Percentiles rank a stretch among this genome's conserved stretches.
Conservation (phyloP, 2,329 filamentous ascomycete genomes). For the Aspergillus sp. region DNA sequence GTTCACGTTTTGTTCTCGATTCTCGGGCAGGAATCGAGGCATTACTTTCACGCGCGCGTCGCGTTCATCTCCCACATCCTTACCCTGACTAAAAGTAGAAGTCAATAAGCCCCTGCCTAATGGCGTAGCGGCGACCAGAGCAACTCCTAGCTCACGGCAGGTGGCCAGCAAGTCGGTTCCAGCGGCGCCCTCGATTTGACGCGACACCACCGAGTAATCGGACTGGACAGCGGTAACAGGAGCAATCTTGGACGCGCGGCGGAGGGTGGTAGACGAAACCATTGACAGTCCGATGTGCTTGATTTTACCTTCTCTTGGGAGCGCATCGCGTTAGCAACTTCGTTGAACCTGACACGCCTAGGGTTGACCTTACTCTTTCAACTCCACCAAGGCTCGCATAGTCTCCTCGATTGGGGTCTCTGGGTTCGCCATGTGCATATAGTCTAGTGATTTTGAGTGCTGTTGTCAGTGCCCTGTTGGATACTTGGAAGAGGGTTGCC, state of each 20-base stretch:
- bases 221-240: conserved; percentile 50
- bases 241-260: conserved; percentile 45
- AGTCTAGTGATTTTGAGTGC: not conserved
- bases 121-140: conserved; percentile 43
- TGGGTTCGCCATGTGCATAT: conserved; percentile 2
- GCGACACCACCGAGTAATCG: conserved; percentile 47
- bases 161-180: conserved; percentile 41
- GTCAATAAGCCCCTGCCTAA: conserved; percentile 40
- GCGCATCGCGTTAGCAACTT: not conserved
- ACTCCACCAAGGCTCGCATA: conserved; percentile 2
- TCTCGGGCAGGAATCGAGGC: conserved; percentile 2
- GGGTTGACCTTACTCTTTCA: not conserved
- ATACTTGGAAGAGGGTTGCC: not conserved
- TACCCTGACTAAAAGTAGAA: not conserved
- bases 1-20: conserved; percentile 4
- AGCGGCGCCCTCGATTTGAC: conserved; percentile 45
- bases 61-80: not conserved
- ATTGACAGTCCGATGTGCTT: conserved; percentile 45
- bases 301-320: conserved; percentile 2
- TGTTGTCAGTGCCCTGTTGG: not conserved
- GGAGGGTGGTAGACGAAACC: conserved; percentile 40
- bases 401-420: conserved; percentile 10
- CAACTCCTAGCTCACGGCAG: conserved; percentile 49
- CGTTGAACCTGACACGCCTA: not conserved
- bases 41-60: conserved; percentile 1